Percentiles rank a stretch among this genome's conserved stretches.
Conservation (phyloP, 331 rosid species). For the Quercus phellos region DNA sequence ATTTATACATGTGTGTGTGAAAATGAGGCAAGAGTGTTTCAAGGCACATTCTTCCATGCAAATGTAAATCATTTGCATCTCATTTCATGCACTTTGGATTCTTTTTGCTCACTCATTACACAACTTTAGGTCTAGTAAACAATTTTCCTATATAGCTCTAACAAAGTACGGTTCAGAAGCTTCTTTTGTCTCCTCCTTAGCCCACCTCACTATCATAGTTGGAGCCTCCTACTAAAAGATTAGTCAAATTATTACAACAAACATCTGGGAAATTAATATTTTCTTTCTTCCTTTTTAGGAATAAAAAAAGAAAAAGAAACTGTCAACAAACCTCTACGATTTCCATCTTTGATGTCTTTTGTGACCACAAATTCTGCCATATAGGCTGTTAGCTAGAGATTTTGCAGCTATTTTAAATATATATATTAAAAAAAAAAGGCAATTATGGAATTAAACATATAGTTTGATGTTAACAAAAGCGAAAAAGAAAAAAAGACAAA, state of each 20-base stretch:
- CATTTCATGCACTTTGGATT: constrained; percentile 34
- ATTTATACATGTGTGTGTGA: background rate
- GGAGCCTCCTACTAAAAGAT: constrained; percentile 12
- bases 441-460: constrained; percentile 9
- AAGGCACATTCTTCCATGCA: constrained; percentile 52
- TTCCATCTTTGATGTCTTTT: constrained; percentile 16
- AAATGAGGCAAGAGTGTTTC: constrained; percentile 19
- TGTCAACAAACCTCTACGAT: background rate
- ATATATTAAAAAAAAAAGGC: background rate
- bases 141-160: constrained; percentile 22
- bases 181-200: constrained; percentile 50
- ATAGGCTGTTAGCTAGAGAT: constrained; percentile 21
- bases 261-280: constrained; percentile 24
- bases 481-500: constrained; percentile 37
- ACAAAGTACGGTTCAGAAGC: constrained; percentile 50
- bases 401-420: background rate
- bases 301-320: constrained; percentile 21
- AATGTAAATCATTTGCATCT: constrained; percentile 32
- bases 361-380: constrained; percentile 19
- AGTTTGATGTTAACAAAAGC: constrained; percentile 20
- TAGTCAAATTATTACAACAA: constrained; percentile 12
- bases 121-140: constrained; percentile 41
- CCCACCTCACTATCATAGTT: constrained; percentile 5
- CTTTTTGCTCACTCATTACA: constrained; percentile 24
- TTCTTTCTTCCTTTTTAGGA: constrained; percentile 13